A percentile compares a stretch with the other conserved stretches of the same genome.
phyloP scores from a whole-genome alignment of 106 monocot genomes.

The Apostasia shenzhenica region DNA sequence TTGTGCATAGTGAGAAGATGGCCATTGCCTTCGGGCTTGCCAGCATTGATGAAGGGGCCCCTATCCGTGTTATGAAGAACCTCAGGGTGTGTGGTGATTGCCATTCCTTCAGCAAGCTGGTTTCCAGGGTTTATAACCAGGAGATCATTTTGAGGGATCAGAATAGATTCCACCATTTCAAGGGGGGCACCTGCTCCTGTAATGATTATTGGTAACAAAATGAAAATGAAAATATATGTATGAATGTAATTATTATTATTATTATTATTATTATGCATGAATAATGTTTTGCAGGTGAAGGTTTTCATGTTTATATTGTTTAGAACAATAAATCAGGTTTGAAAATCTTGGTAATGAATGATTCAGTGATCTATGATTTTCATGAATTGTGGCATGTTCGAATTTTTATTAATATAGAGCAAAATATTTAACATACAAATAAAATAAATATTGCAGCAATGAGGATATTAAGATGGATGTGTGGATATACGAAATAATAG shows the following conservation, averaged over 20 bases:
- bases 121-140: slow-evolving; percentile 14
- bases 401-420: too few relatives aligned
- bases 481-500: too few relatives aligned
- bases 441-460: too few relatives aligned
- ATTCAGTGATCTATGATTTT: too few relatives aligned
- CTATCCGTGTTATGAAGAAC: slow-evolving; percentile 23
- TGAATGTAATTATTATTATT: not conserved
- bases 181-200: slow-evolving; percentile 22
- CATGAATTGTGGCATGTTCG: too few relatives aligned
- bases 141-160: slow-evolving; percentile 31
- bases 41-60: not conserved
- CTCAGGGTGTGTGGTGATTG: slow-evolving; percentile 29
- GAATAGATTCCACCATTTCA: slow-evolving; percentile 34
- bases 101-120: slow-evolving; percentile 17
- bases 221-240: not conserved
- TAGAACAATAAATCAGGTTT: too few relatives aligned
- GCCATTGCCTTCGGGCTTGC: slow-evolving; percentile 22
- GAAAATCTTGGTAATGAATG: not conserved
- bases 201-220: slow-evolving; percentile 20
- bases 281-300: too few relatives aligned
- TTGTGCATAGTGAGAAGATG: slow-evolving; percentile 25
- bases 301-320: too few relatives aligned
- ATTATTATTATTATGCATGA: too few relatives aligned
- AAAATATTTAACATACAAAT: too few relatives aligned
- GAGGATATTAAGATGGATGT: too few relatives aligned